Conservation (phyloP, 2,329 filamentous ascomycete species). For the Cercospora brassicicola region DNA sequence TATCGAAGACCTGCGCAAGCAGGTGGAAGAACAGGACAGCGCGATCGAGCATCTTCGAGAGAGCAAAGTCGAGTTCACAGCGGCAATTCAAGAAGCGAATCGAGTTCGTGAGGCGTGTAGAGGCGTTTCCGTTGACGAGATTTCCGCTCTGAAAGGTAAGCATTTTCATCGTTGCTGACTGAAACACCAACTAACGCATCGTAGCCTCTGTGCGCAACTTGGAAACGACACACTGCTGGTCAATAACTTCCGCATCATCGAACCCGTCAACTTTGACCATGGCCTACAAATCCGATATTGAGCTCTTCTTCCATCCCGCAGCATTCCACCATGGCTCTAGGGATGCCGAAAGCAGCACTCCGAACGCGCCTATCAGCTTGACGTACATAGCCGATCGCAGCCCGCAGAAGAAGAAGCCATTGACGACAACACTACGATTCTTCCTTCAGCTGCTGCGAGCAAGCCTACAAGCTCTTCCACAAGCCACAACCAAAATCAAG, state of each 20-base stretch:
- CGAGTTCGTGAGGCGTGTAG: slow-evolving; percentile 81
- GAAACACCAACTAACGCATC: slow-evolving; percentile 33
- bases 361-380: slow-evolving; percentile 63
- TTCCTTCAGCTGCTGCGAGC: slow-evolving; percentile 72
- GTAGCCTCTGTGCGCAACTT: slow-evolving; percentile 66
- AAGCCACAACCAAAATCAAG: slow-evolving; percentile 57
- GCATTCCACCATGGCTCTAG: slow-evolving; percentile 51
- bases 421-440: slow-evolving; percentile 69
- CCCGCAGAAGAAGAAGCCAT: slow-evolving; percentile 52
- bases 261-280: slow-evolving; percentile 66
- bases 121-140: slow-evolving; percentile 83
- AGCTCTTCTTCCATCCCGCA: slow-evolving; percentile 68
- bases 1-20: slow-evolving; percentile 64
- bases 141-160: slow-evolving; percentile 73
- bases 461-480: slow-evolving; percentile 62
- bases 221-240: slow-evolving; percentile 69
- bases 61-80: slow-evolving; percentile 67
- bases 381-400: slow-evolving; percentile 64
- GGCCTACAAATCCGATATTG: slow-evolving; percentile 69
- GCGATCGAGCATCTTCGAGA: slow-evolving; percentile 63
- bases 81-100: slow-evolving; percentile 80
- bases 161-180: not conserved
- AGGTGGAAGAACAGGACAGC: slow-evolving; percentile 67
- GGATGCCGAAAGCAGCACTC: slow-evolving; percentile 26
- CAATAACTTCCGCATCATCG: slow-evolving; percentile 61